Conservation (phyloP, 495 filamentous ascomycete species). For the Tetracladium setigerum region DNA sequence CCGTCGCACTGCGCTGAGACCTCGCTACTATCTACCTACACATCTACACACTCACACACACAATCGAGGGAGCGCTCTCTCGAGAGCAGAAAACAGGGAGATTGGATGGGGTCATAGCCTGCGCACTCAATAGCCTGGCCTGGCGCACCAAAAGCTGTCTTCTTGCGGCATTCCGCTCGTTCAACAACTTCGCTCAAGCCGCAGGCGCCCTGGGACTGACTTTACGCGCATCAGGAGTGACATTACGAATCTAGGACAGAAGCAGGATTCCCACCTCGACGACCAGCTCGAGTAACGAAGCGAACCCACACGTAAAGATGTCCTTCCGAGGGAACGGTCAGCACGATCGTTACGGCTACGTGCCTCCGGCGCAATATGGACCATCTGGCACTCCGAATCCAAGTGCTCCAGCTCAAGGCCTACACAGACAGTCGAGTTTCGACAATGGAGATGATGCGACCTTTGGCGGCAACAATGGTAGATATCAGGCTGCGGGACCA, state of each 20-base stretch:
- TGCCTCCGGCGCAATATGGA: constrained; percentile 49
- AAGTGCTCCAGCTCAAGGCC: constrained; percentile 25
- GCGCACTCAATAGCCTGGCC: constrained; percentile 7
- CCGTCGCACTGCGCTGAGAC: no score
- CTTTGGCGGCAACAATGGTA: constrained; percentile 37
- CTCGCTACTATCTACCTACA: no score
- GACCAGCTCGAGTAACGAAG: no score
- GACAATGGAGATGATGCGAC: constrained; percentile 69
- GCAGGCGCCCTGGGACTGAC: no score
- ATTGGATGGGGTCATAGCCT: constrained; percentile 14
- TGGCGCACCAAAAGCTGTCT: constrained; percentile 6
- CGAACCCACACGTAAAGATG: constrained; percentile 27
- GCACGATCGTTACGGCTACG: constrained; percentile 45
- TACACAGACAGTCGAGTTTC: constrained; percentile 62
- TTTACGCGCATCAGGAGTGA: no score
- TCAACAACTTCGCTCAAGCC: no score
- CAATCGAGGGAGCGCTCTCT: constrained; percentile 5
- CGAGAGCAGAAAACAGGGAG: constrained; percentile 2
- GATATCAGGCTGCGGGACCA: constrained; percentile 21
- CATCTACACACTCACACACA: no score
- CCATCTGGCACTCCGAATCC: constrained; percentile 37
- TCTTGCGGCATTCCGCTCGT: no score
- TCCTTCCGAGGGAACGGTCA: constrained; percentile 46
- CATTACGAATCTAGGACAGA: no score
- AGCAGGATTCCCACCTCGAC: no score